Evolutionary conservation across 2,329 filamentous ascomycete genomes (phyloP).

Genomic region (Davidsoniella australis): DNA sequence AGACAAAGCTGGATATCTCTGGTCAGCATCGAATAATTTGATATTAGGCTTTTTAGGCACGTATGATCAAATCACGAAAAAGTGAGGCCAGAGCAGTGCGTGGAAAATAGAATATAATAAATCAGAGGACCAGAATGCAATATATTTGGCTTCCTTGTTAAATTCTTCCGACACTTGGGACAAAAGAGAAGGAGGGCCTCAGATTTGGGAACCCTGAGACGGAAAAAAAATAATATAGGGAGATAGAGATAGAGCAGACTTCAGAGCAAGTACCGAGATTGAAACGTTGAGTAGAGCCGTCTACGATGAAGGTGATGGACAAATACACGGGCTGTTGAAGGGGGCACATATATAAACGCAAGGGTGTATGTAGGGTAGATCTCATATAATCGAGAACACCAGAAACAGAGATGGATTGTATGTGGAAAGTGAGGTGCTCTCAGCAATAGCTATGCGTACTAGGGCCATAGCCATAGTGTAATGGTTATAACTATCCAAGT

Average conservation of each 20-base stretch:
- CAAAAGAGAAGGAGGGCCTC: neutral
- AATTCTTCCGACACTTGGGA: neutral
- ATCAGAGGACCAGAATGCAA: neutral
- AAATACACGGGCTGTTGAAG: neutral
- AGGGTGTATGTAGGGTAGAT: neutral
- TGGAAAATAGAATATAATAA: neutral
- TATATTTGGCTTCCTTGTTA: neutral
- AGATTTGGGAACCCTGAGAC: neutral
- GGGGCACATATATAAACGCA: neutral
- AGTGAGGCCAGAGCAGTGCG: neutral
- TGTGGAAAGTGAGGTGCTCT: no score
- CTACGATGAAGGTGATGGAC: neutral
- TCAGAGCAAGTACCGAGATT: neutral
- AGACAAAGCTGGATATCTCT: slow-evolving; percentile 41
- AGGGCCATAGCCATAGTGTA: neutral
- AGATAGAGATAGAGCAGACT: neutral
- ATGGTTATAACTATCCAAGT: neutral
- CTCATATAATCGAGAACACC: neutral
- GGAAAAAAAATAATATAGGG: neutral
- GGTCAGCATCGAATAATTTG: slow-evolving; percentile 9
- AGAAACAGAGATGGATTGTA: neutral
- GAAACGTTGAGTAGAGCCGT: neutral
- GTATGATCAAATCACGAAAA: neutral
- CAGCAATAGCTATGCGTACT: no score
- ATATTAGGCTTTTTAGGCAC: neutral